A percentile compares a stretch with the other conserved stretches of the same genome.
Evolutionary conservation across 202 grass and related monocot species (phyloP).

Genomic region (Schoenoplectus tabernaemontani): DNA sequence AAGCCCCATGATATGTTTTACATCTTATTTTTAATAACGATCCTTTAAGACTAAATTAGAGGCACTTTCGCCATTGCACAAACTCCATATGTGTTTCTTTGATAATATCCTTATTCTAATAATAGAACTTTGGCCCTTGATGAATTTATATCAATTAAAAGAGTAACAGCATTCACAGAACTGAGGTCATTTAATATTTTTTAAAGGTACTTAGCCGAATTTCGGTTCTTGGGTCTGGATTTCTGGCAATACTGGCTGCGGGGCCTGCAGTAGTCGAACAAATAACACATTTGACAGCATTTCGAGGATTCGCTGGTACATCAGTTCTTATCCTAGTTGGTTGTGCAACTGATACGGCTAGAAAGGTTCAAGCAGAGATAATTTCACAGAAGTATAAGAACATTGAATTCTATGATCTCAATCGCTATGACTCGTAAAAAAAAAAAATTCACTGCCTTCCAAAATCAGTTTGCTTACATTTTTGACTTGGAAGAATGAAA

Average conservation of each 20-base stretch:
- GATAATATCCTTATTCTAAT: neutral
- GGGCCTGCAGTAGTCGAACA: constrained; percentile 91
- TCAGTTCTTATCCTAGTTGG: constrained; percentile 95
- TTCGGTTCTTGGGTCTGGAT: constrained; percentile 82
- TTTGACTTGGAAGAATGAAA: neutral
- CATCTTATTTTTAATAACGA: too few relatives aligned
- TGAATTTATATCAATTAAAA: neutral
- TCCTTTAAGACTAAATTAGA: neutral
- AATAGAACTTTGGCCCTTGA: too few relatives aligned
- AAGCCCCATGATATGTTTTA: neutral
- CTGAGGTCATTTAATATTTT: constrained; percentile 21
- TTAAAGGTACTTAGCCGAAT: constrained; percentile 89
- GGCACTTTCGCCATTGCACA: neutral
- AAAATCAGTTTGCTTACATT: neutral
- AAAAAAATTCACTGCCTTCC: neutral
- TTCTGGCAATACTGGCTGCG: constrained; percentile 78
- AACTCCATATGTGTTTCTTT: neutral
- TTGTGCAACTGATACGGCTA: constrained; percentile 91
- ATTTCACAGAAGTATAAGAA: constrained; percentile 99
- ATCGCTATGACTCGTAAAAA: constrained; percentile 55
- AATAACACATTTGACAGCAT: constrained; percentile 85
- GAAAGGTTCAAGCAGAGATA: constrained; percentile 98
- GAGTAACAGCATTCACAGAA: neutral
- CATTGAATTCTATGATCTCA: constrained; percentile 95
- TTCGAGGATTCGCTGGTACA: constrained; percentile 82